Base-by-base conservation (phyloP, 2,329 filamentous ascomycete genomes). In the Colletotrichum sp. region DNA sequence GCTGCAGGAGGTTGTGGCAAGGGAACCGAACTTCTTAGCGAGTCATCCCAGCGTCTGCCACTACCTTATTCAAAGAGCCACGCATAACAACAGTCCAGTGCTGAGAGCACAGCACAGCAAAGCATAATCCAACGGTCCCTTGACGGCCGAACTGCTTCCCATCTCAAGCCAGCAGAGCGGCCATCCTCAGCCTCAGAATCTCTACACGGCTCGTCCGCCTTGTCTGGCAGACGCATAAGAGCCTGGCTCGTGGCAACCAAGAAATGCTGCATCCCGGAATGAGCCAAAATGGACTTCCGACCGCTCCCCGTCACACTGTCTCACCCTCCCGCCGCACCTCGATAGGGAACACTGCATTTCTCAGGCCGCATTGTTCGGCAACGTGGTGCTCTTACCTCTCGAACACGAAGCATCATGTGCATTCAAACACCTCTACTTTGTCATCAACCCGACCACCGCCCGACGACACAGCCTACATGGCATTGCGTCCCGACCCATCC, bases 101-200 rank as follows among this genome's bases (percentile, higher is more conserved):
- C 68, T 24, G 51, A 16, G 16, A 59, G 24, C 62, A 27, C 18
- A 54, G 67, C 47, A 43, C 27, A 31, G 55, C 36, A 62, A 62
- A 62, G 21, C 31, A 59, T 33, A 58, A n/a, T 6, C 31, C 55
- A 34, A n/a, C n/a, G 58, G 18, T 62, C 58, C 58, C 58, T 4
- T 36, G 31, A 62, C 58, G 31, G 58, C 34, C 29, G 57, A 59
- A 59, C 29, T 21, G 57, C 15, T 62, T 9, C 33, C 59, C 59
- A 21, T 43, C 59, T 38, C 59, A 8, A 63, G 43, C 27, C 43
- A 66, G n/a, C 43, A 34, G 16, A 63, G 21, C 62, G 47, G 9
- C 8, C n/a, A 21, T 67, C 34, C 62, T 64, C 73, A 58, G 66
- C 73, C 66, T 74, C 66, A 54, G 66, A 55, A 66, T 63, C 12